phyloP scores from a whole-genome alignment of 2,329 filamentous ascomycete genomes.

The Pseudocercospora vitis region DNA sequence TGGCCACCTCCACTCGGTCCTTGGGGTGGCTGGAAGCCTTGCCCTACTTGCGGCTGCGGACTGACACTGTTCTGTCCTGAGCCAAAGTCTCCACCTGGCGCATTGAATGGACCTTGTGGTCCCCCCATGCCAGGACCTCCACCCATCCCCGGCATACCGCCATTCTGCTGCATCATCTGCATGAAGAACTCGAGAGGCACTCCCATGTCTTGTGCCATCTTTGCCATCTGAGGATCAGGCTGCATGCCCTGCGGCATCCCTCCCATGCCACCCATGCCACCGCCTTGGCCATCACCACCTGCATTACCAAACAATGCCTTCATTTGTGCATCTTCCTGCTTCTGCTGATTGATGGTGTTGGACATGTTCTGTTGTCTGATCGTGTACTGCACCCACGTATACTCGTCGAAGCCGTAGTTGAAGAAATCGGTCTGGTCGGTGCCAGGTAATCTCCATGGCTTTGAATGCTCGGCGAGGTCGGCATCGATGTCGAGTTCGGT shows the following conservation, averaged over 20 bases:
- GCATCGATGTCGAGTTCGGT: slow-evolving; percentile 53
- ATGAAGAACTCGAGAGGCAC: slow-evolving; percentile 23
- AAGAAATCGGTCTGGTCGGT: slow-evolving; percentile 96
- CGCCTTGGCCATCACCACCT: slow-evolving; percentile 25
- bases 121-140: slow-evolving; percentile 17
- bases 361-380: slow-evolving; percentile 80
- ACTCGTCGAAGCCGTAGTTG: slow-evolving; percentile 98
- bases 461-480: slow-evolving; percentile 66
- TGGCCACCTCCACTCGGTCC: slow-evolving; percentile 25
- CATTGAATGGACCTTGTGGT: slow-evolving; percentile 24
- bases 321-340: slow-evolving; percentile 65
- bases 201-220: slow-evolving; percentile 53
- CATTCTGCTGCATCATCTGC: slow-evolving; percentile 33
- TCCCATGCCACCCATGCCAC: slow-evolving; percentile 33
- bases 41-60: slow-evolving; percentile 30
- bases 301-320: slow-evolving; percentile 56
- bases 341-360: slow-evolving; percentile 76
- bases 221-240: slow-evolving; percentile 56
- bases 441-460: slow-evolving; percentile 92
- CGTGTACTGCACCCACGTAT: slow-evolving; percentile 94
- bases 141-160: slow-evolving; percentile 29
- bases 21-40: slow-evolving; percentile 33
- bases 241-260: slow-evolving; percentile 40
- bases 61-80: slow-evolving; percentile 24
- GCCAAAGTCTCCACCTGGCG: slow-evolving; percentile 28